Evolutionary conservation across 768 basidiomycete species (phyloP).

Genomic region (Leccinum boreale): DNA sequence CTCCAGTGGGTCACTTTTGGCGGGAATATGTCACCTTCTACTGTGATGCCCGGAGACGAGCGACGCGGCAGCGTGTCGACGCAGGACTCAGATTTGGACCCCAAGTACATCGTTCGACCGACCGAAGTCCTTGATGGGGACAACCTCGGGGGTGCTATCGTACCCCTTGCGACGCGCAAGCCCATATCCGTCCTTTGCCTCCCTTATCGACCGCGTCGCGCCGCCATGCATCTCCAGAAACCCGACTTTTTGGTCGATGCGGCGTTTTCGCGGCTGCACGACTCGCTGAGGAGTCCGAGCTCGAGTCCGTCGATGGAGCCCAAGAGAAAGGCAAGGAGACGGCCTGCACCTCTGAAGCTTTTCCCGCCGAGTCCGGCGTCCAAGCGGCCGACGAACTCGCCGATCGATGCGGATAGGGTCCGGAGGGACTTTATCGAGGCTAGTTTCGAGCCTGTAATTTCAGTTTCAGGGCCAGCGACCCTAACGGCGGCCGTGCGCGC

Average conservation of each 20-base stretch:
- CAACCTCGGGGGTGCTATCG: conserved; percentile 29
- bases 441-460: conserved; percentile 34
- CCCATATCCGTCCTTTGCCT: conserved; percentile 37
- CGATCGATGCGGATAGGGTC: conserved; percentile 33
- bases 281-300: conserved; percentile 14
- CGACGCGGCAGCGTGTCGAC: conserved; percentile 48
- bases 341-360: conserved; percentile 44
- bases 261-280: conserved; percentile 22
- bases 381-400: conserved; percentile 36
- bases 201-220: conserved; percentile 33
- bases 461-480: neutral
- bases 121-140: conserved; percentile 31
- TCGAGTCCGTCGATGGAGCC: conserved; percentile 11
- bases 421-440: conserved; percentile 41
- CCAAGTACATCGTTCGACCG: conserved; percentile 44
- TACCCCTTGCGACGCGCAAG: conserved; percentile 27
- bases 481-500: neutral
- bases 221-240: conserved; percentile 37
- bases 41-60: conserved; percentile 21
- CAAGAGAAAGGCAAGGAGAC: conserved; percentile 34
- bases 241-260: conserved; percentile 34
- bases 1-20: conserved; percentile 46
- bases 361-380: conserved; percentile 28
- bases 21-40: conserved; percentile 20
- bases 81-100: conserved; percentile 53